Conservation (phyloP, 805 yeast genomes). For the Zygosaccharomyces bisporus region DNA sequence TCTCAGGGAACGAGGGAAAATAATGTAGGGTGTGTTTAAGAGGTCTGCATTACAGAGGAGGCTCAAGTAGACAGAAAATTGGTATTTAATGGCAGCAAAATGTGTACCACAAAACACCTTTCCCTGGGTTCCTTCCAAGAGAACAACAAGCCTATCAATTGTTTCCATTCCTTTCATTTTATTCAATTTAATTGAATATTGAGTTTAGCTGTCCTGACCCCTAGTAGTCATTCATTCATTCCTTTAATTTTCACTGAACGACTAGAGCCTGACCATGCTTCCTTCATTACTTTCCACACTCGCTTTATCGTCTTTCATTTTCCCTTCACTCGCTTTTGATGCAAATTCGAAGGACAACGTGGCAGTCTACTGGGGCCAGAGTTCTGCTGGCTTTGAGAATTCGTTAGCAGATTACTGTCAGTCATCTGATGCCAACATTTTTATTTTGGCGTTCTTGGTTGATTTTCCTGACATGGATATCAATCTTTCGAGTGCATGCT, state of each 20-base stretch:
- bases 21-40: background rate
- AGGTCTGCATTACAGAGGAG: background rate
- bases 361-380: slow-evolving; percentile 89
- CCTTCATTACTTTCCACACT: slow-evolving; percentile 9
- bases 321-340: slow-evolving; percentile 34
- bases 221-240: slow-evolving; percentile 1
- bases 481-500: slow-evolving; percentile 57
- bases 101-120: background rate
- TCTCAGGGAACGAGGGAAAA: background rate
- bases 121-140: background rate
- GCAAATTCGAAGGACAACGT: slow-evolving; percentile 50
- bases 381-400: slow-evolving; percentile 59
- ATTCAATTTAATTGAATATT: background rate
- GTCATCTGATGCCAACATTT: slow-evolving; percentile 64
- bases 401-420: slow-evolving; percentile 55
- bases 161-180: slow-evolving; percentile 3
- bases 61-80: background rate
- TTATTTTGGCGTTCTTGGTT: slow-evolving; percentile 66
- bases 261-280: slow-evolving; percentile 7
- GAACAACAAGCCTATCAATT: background rate
- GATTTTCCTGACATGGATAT: slow-evolving; percentile 52
- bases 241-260: background rate
- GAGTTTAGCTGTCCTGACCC: background rate
- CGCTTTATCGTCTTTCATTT: slow-evolving; percentile 4
- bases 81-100: slow-evolving; percentile 3